Conservation (phyloP, 2,329 filamentous ascomycete genomes). For the Colletotrichum abscissum region DNA sequence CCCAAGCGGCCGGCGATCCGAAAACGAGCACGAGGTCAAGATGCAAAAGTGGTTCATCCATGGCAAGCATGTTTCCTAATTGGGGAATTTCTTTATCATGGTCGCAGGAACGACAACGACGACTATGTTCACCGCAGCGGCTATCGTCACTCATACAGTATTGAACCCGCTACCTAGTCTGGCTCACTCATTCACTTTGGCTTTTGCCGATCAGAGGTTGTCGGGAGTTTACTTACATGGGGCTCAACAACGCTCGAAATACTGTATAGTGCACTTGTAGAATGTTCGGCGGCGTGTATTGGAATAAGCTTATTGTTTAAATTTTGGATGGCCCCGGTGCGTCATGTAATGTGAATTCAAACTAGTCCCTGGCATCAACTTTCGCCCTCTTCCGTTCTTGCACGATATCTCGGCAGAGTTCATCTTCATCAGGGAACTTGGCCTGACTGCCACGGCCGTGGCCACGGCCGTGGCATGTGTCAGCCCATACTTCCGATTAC, state of each 20-base stretch:
- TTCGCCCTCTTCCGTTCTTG: too few relatives aligned
- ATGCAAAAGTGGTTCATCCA: neutral
- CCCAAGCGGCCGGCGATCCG: neutral
- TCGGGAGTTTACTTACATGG: too few relatives aligned
- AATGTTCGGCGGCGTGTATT: neutral
- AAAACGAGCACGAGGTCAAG: neutral
- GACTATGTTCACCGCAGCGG: neutral
- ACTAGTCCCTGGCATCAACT: neutral
- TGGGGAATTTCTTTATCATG: neutral
- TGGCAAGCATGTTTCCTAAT: neutral
- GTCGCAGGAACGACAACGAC: neutral
- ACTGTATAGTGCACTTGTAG: too few relatives aligned
- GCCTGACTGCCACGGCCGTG: neutral
- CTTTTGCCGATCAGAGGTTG: too few relatives aligned
- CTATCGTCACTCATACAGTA: too few relatives aligned
- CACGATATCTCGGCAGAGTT: neutral
- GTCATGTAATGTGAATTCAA: neutral
- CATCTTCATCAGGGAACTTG: neutral
- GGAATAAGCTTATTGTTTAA: neutral
- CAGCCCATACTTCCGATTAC: too few relatives aligned
- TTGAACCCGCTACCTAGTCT: too few relatives aligned
- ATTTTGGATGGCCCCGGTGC: neutral
- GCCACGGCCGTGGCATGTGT: neutral
- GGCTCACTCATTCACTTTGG: too few relatives aligned
- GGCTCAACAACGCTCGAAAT: too few relatives aligned